Evolutionary conservation across 352 stramenopile genomes (phyloP).

Genomic region (Phytophthora pini): DNA sequence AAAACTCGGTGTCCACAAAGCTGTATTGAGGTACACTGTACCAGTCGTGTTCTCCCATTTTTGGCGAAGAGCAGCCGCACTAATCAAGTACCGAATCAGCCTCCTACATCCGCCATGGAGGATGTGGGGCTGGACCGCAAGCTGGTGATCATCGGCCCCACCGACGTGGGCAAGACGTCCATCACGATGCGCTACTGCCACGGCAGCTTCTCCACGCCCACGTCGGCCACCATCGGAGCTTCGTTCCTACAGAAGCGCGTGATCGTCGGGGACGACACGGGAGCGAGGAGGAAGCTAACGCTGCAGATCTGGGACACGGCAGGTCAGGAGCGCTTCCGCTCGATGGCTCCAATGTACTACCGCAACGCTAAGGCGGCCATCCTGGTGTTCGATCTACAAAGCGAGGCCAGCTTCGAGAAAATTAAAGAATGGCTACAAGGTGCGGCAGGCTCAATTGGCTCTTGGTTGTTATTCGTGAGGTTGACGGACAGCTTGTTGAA

Average conservation of each 20-base stretch:
- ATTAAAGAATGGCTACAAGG: conserved; percentile 89
- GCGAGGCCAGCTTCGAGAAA: conserved; percentile 82
- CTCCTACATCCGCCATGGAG: conserved; percentile 55
- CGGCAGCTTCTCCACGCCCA: conserved; percentile 84
- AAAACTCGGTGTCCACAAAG: too few species aligned
- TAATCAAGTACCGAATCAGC: conserved; percentile 10
- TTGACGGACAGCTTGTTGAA: not conserved
- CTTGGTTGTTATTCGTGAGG: not conserved
- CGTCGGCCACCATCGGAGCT: conserved; percentile 84
- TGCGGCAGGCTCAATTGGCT: conserved; percentile 10
- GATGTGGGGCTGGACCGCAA: conserved; percentile 89
- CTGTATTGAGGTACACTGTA: too few species aligned
- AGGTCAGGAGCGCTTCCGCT: conserved; percentile 70
- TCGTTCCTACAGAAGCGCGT: conserved; percentile 90
- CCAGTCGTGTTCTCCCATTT: not conserved
- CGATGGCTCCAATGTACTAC: conserved; percentile 93
- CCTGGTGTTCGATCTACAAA: conserved; percentile 86
- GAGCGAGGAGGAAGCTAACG: conserved; percentile 77
- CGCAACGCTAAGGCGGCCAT: conserved; percentile 89
- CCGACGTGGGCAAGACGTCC: conserved; percentile 90
- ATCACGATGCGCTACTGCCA: conserved; percentile 91
- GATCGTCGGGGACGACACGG: conserved; percentile 58
- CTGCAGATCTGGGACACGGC: conserved; percentile 88
- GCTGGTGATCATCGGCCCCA: conserved; percentile 89
- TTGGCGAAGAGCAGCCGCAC: conserved; percentile 1